Evolutionary conservation across 2,329 filamentous ascomycete species (phyloP), one percentile per base, ranked within the genome.

Genomic region (Trichoderma polysporum): DNA sequence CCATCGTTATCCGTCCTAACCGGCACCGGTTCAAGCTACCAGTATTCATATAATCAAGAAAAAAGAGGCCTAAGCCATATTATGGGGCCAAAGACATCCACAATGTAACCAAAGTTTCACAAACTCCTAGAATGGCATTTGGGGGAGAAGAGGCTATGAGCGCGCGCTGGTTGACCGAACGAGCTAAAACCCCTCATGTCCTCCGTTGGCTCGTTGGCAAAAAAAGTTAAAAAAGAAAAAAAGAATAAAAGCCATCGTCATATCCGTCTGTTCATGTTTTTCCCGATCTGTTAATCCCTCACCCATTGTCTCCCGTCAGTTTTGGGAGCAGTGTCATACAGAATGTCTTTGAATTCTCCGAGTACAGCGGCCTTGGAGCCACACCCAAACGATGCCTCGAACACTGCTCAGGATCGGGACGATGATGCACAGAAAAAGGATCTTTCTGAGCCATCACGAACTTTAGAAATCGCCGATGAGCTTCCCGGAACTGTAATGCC

Each of bases 61-160:
- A 61, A 53, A 53, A 35, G 39, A n/a, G 27, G 41, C 37, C 56
- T 66, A 66, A 53, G 54, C 57, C 57, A 52, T 49, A 64, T 54
- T n/a, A n/a, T n/a, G n/a, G 64, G 64, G 61, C 56, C 35, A 39
- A 6, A 6, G 45, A 53, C 53, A 66, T 62, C 58, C 65, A 61
- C 65, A 61, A 67, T 62, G 57, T 41, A 62, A 41, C 65, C 65
- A 67, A 37, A 59, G 65, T 67, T 63, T 57, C 58, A 67, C 65
- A 64, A 61, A 54, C 50, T 33, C 50, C 60, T 19, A 47, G 50
- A 47, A 19, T 64, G 50, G 50, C 50, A 56, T 50, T 56, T 56
- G 37, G 61, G 53, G 39, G 31, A 12, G 33, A 39, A 33, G 39
- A 31, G n/a, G 22, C 22, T 58, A 31, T 58, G 54, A 59, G 35